Evolutionary conservation across 176 grass and related monocot species (phyloP).

Genomic region (Alloteropsis semialata): DNA sequence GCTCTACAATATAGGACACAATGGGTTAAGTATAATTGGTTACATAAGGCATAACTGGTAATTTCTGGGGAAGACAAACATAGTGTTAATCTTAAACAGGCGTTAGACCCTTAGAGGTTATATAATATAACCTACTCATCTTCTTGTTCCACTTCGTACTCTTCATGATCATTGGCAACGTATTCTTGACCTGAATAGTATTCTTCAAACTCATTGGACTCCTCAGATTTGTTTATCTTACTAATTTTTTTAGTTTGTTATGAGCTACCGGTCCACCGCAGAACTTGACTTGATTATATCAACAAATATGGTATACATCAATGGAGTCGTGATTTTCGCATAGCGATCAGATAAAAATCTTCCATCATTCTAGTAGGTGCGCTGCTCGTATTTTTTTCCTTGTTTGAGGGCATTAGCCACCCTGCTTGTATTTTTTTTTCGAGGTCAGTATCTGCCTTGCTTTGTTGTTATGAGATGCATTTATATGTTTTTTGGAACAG

Average conservation of each 20-base stretch:
- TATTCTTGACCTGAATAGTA: conserved; percentile 8
- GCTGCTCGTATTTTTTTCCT: not conserved
- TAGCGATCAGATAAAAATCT: not conserved
- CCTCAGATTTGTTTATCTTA: not conserved
- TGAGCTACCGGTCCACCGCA: not conserved
- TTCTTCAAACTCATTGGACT: not conserved
- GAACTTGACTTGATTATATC: not conserved
- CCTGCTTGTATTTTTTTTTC: not conserved
- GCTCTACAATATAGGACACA: not conserved
- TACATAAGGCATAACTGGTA: not conserved
- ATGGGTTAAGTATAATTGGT: not conserved
- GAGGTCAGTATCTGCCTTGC: not conserved
- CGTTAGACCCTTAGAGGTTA: not conserved
- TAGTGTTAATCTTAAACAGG: not conserved
- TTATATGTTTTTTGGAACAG: not conserved
- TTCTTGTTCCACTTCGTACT: not conserved
- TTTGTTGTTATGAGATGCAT: not conserved
- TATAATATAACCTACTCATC: not conserved
- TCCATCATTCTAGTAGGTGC: not conserved
- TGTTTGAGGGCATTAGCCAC: not conserved
- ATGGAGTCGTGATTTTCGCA: conserved; percentile 10
- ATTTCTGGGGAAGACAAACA: not conserved
- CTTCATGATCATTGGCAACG: not conserved
- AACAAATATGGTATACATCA: not conserved
- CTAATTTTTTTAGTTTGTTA: not conserved